Percentiles rank a stretch among this genome's conserved stretches.
phyloP scores from a whole-genome alignment of 306 rosid species.

The Quercus mongolica region DNA sequence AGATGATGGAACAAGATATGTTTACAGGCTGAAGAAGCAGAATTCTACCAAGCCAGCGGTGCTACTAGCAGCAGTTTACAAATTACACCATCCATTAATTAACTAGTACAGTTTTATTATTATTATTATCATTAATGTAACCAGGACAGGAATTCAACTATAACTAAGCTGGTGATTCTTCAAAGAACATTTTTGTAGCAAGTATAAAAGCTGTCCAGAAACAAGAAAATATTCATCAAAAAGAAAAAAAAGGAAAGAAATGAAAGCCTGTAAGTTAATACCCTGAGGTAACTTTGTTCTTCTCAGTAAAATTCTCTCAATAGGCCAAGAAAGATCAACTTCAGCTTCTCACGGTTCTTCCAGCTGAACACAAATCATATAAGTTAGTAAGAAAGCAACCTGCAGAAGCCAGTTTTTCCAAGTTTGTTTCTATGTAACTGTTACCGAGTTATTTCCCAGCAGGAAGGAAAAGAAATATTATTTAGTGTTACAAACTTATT shows the following conservation, averaged over 20 bases:
- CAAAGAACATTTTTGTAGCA: not conserved
- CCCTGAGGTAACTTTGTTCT: not conserved
- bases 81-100: too few species aligned
- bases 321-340: not conserved
- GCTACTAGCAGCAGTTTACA: too few species aligned
- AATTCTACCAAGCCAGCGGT: too few species aligned
- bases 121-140: too few species aligned
- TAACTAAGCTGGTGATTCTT: too few species aligned
- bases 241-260: not conserved
- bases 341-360: conserved; percentile 32
- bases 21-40: too few species aligned
- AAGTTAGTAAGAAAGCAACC: not conserved
- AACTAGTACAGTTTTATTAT: too few species aligned
- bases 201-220: not conserved
- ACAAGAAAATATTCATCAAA: not conserved
- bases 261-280: not conserved
- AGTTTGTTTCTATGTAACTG: not conserved
- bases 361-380: conserved; percentile 25
- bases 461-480: not conserved
- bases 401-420: too few species aligned
- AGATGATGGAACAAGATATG: too few species aligned
- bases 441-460: not conserved
- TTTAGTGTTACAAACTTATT: too few species aligned
- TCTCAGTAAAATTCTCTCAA: not conserved
- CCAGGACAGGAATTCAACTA: too few species aligned